Percentiles rank a stretch among this genome's conserved stretches.
phyloP scores from a whole-genome alignment of 2,329 filamentous ascomycete genomes.

The Ascochyta viciae-villosae region DNA sequence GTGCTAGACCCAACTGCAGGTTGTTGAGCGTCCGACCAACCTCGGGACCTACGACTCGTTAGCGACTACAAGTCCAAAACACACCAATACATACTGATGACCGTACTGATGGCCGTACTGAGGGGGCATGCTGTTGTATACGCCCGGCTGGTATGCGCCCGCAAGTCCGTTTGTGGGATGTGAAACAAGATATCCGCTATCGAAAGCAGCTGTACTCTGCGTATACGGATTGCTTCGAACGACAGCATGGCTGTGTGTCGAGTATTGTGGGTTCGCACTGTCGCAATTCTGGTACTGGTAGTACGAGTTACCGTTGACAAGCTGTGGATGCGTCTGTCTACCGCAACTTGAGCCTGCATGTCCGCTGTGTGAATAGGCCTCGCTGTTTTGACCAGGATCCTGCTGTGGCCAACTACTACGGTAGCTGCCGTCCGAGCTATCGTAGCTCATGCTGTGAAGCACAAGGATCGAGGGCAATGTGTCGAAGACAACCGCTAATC shows the following conservation, averaged over 20 bases:
- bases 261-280: neutral
- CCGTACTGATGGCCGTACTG: conserved; percentile 1
- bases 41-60: neutral
- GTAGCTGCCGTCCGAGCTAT: neutral
- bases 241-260: neutral
- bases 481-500: neutral
- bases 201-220: neutral
- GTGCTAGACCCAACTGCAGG: neutral
- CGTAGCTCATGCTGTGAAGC: conserved; percentile 5
- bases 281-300: neutral
- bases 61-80: neutral
- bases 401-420: conserved; percentile 2
- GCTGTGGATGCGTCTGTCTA: neutral
- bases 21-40: neutral
- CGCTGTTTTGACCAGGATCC: neutral
- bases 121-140: neutral
- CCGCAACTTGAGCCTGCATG: neutral
- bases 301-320: neutral
- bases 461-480: neutral
- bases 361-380: neutral
- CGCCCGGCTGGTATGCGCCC: neutral
- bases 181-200: neutral
- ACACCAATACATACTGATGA: conserved; percentile 1
- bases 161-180: neutral
- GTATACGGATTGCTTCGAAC: neutral